Conservation (phyloP, 1,139 yeast genomes). For the Protomyces lactucae-debilis region DNA sequence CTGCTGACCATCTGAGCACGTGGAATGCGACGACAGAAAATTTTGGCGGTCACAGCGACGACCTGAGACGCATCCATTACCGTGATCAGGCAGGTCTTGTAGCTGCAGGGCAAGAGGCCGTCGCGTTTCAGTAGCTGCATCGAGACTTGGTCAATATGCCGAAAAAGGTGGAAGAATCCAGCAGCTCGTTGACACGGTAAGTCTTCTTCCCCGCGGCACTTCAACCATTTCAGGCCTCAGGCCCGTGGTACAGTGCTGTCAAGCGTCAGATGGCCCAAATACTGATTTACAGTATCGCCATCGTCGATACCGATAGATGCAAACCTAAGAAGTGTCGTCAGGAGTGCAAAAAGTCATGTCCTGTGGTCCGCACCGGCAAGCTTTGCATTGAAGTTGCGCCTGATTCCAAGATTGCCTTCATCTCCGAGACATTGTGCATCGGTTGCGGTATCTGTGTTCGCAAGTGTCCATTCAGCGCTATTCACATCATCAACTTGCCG, state of each 20-base stretch:
- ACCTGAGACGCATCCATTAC: no score
- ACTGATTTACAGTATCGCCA: constrained; percentile 65
- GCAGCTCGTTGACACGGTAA: not conserved
- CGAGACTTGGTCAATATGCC: not conserved
- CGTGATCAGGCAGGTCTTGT: no score
- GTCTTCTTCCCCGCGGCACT: not conserved
- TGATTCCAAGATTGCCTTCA: constrained; percentile 83
- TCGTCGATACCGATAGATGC: constrained; percentile 87
- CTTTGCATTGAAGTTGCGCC: constrained; percentile 95
- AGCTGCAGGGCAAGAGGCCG: no score
- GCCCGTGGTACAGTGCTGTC: not conserved
- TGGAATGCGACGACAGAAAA: no score
- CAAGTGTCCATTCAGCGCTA: constrained; percentile 97
- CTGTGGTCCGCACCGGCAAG: constrained; percentile 95
- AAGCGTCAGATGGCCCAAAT: not conserved
- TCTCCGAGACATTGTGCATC: constrained; percentile 91
- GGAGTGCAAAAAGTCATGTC: constrained; percentile 94
- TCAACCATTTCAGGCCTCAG: not conserved
- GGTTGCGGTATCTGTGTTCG: constrained; percentile 99
- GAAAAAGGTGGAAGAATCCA: not conserved
- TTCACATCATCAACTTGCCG: constrained; percentile 89
- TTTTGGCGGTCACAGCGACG: no score
- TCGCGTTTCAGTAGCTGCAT: no score
- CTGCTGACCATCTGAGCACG: no score
- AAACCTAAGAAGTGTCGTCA: constrained; percentile 97